Percentiles rank a stretch among this genome's conserved stretches.
phyloP scores from a whole-genome alignment of 2,329 filamentous ascomycete genomes.

The Colletotrichum gloeosporioides region DNA sequence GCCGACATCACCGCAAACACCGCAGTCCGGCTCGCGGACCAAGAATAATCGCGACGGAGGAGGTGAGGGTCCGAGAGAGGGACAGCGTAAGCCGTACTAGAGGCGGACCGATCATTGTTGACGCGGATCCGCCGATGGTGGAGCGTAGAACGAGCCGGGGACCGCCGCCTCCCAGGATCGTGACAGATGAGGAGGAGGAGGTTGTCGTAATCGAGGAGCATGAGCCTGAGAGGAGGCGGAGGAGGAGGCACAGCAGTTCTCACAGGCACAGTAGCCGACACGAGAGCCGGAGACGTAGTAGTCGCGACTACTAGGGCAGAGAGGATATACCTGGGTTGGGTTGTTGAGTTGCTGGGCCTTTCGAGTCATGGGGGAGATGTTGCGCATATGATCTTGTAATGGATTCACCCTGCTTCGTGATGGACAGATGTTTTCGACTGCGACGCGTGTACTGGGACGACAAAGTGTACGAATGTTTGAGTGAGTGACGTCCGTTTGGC shows the following conservation, averaged over 20 bases:
- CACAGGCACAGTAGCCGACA: background rate
- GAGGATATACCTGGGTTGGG: background rate
- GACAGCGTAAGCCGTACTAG: slow-evolving; percentile 8
- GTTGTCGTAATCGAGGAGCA: slow-evolving; percentile 41
- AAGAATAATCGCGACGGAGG: slow-evolving; percentile 31
- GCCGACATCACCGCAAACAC: slow-evolving; percentile 13
- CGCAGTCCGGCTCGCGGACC: slow-evolving; percentile 6
- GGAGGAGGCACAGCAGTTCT: background rate
- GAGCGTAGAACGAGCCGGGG: slow-evolving; percentile 22
- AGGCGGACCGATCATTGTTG: slow-evolving; percentile 28
- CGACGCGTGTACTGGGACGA: background rate
- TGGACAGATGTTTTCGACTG: background rate
- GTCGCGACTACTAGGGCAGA: slow-evolving; percentile 10
- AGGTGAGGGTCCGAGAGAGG: slow-evolving; percentile 30
- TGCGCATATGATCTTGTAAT: background rate
- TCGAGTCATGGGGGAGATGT: background rate
- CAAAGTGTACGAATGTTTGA: background rate
- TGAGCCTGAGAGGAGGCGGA: slow-evolving; percentile 30
- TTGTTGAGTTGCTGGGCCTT: background rate
- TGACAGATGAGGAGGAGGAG: slow-evolving; percentile 30
- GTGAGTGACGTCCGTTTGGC: background rate
- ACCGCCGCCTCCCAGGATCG: slow-evolving; percentile 31
- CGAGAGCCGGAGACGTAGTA: slow-evolving; percentile 13
- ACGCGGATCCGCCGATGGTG: slow-evolving; percentile 26
- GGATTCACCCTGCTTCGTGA: background rate